Evolutionary conservation across 805 yeast genomes (phyloP), one percentile per base, ranked within the genome.

Genomic region (Teunomyces pallodes): DNA sequence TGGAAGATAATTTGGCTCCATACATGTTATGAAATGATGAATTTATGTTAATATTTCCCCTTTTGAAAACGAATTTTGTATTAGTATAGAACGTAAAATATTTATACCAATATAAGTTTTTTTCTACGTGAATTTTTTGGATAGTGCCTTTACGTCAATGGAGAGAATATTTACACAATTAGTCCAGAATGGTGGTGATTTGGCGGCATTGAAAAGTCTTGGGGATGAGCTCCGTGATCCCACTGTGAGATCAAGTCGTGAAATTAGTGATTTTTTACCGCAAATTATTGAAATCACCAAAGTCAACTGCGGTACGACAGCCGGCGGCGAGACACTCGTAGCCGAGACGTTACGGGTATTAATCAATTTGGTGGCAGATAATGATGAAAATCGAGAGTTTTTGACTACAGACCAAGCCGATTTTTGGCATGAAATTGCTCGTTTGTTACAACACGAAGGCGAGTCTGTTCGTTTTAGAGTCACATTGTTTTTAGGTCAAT

Each of bases 291-390:
- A 43, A 10, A 41, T 31, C 33, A 24, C 54, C 17, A 46, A 48
- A 10, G 43, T 32, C 20, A 42, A 30, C 14, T n/a, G 46, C 30
- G 27, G 9, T 4, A 10, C 14, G 8, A 12, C 20, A 10, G 29
- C n/a, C 3, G 33, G 29, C 31, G 46, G 27, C 29, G 46, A 45
- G 4, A 36, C 43, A 3, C 30, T 52, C 9, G 48, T 54, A 4
- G 47, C 53, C 9, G 65, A 65, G 20, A 52, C 53, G 2, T 53
- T 67, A 14, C 49, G 76, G 41, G 62, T 2, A 50, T 70, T 16
- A 26, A 58, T 73, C 48, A 73, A 73, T 42, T 56, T 61, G 42
- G 49, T 64, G 27, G 77, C 77, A 3, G 68, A 67, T 51, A 69
- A 61, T 48, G 70, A 54, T 29, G 53, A 49, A 9, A 62, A 62